Evolutionary conservation across 352 stramenopile genomes (phyloP).

Genomic region (Thalassiosira livingstoniorum): DNA sequence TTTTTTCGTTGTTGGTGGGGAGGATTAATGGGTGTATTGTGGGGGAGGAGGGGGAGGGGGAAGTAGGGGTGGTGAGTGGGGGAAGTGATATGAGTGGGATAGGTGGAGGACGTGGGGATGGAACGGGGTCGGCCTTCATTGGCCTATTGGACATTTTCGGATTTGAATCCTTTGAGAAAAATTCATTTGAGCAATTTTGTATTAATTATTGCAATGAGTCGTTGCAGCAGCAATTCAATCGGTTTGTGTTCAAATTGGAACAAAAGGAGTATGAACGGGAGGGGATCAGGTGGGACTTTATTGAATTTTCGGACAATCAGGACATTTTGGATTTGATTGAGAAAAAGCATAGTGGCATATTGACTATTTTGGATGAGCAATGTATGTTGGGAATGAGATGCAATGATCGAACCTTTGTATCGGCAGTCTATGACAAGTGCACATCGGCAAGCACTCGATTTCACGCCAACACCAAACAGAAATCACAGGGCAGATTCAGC

Average conservation of each 20-base stretch:
- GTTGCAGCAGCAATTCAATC: constrained; percentile 87
- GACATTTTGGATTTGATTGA: constrained; percentile 87
- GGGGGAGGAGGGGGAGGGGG: constrained; percentile 15
- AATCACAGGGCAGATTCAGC: constrained; percentile 73
- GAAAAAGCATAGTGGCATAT: constrained; percentile 74
- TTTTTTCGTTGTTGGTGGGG: constrained; percentile 95
- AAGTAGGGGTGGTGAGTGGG: constrained; percentile 50
- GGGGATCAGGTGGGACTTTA: constrained; percentile 81
- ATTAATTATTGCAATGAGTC: constrained; percentile 88
- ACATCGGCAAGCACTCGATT: constrained; percentile 67
- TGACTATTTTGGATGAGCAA: constrained; percentile 84
- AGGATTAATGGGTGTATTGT: constrained; percentile 88
- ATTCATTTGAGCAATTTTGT: constrained; percentile 88
- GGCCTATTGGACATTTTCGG: constrained; percentile 89
- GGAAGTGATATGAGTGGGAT: constrained; percentile 88
- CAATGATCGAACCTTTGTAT: constrained; percentile 62
- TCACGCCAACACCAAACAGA: constrained; percentile 67
- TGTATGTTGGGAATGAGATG: constrained; percentile 58
- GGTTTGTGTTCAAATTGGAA: constrained; percentile 86
- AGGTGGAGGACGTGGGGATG: constrained; percentile 16
- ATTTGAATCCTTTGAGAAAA: constrained; percentile 88
- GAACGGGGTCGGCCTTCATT: constrained; percentile 69
- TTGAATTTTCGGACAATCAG: constrained; percentile 88
- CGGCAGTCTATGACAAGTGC: constrained; percentile 71
- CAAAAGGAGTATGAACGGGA: constrained; percentile 85